phyloP scores from a whole-genome alignment of 768 basidiomycete species.

The Panaeolus papilionaceus region DNA sequence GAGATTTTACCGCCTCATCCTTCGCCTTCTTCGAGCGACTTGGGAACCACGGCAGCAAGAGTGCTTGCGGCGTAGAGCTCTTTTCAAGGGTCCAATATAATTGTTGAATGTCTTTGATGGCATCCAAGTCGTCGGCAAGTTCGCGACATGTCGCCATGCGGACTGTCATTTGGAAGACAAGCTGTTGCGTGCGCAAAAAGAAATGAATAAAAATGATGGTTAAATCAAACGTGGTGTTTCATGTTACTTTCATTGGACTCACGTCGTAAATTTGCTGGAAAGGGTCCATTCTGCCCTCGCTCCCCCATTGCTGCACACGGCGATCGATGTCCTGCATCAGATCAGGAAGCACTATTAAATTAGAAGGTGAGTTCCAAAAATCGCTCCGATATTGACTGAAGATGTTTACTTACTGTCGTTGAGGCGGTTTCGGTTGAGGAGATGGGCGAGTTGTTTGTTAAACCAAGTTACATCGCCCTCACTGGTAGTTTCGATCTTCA shows the following conservation, averaged over 20 bases:
- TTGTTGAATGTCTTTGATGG: constrained; percentile 26
- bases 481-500: constrained; percentile 22
- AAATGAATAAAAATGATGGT: background rate
- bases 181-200: constrained; percentile 19
- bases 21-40: constrained; percentile 36
- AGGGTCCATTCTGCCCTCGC: constrained; percentile 30
- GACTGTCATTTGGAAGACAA: constrained; percentile 37
- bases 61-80: constrained; percentile 18
- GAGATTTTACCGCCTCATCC: constrained; percentile 35
- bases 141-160: constrained; percentile 38
- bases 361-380: background rate
- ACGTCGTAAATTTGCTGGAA: constrained; percentile 34
- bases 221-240: too few relatives aligned
- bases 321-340: constrained; percentile 32
- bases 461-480: constrained; percentile 26
- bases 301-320: constrained; percentile 31
- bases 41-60: constrained; percentile 44
- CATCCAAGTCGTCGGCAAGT: constrained; percentile 28
- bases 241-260: background rate
- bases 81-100: constrained; percentile 25
- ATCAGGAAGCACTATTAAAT: constrained; percentile 21
- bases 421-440: constrained; percentile 22
- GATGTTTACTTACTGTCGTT: constrained; percentile 19
- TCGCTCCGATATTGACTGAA: background rate
- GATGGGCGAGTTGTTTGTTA: constrained; percentile 25